Evolutionary conservation across 208 protist genomes (phyloP).

Genomic region (Wallacemonas sp.): DNA sequence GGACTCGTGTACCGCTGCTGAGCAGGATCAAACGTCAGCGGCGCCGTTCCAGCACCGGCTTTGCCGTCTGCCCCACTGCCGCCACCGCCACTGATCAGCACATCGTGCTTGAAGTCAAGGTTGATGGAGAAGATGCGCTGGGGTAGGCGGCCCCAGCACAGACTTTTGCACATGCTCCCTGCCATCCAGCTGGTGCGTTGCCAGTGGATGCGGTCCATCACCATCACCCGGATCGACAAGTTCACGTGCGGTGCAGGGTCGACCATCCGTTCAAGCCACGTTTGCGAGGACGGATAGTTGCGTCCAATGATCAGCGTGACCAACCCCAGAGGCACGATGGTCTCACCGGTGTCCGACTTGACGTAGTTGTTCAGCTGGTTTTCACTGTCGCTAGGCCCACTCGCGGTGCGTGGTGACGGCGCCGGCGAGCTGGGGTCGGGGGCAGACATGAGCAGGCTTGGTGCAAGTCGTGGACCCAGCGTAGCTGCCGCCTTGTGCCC

Average conservation of each 20-base stretch:
- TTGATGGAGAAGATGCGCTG: conserved; percentile 78
- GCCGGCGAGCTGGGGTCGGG: conserved; percentile 11
- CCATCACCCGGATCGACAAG: conserved; percentile 65
- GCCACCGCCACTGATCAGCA: conserved; percentile 39
- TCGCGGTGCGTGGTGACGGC: background rate
- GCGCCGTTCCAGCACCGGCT: background rate
- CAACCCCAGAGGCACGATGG: conserved; percentile 60
- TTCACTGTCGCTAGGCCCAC: background rate
- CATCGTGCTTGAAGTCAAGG: conserved; percentile 60
- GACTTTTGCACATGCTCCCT: conserved; percentile 61
- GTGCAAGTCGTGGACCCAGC: conserved; percentile 20
- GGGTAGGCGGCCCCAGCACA: conserved; percentile 76
- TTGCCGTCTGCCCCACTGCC: background rate
- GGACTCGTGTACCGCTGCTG: conserved; percentile 44
- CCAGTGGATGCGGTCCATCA: conserved; percentile 84
- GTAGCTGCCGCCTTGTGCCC: conserved; percentile 13
- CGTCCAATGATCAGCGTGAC: conserved; percentile 75
- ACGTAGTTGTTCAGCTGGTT: conserved; percentile 47
- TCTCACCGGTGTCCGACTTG: conserved; percentile 32
- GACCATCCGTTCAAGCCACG: conserved; percentile 40
- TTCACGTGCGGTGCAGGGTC: conserved; percentile 79
- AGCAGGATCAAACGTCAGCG: conserved; percentile 36
- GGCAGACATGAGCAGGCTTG: conserved; percentile 28
- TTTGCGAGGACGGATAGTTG: conserved; percentile 59
- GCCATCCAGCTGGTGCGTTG: conserved; percentile 81